These are phyloP conservation scores for Pleurotus djamor DNA, from an alignment of 768 basidiomycete genomes.

Conservation along the genomic window DNA sequence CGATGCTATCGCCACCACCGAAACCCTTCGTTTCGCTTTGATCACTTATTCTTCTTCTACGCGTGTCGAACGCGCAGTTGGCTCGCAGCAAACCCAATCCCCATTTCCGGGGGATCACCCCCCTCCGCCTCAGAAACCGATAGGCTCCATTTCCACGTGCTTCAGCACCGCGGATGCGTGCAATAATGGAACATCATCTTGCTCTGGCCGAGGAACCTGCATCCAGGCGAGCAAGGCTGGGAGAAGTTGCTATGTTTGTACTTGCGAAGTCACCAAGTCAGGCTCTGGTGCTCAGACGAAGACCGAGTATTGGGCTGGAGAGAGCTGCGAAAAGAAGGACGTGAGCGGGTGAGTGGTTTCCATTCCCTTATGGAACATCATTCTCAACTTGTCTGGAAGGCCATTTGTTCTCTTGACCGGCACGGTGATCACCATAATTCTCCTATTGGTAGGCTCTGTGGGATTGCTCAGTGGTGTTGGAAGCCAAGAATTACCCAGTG, in stretches of 20 bases:
- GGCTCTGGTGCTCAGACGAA: conserved; percentile 49
- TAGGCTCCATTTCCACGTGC: conserved; percentile 62
- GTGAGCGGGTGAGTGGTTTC: conserved; percentile 65
- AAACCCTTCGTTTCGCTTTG: conserved; percentile 46
- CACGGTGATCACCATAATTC: conserved; percentile 59
- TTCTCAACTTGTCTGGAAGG: conserved; percentile 30
- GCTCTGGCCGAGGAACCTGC: conserved; percentile 73
- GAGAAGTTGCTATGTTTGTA: conserved; percentile 51
- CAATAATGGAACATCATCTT: conserved; percentile 57
- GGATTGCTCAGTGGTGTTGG: conserved; percentile 65
- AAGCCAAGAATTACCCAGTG: conserved; percentile 66
- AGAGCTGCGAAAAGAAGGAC: conserved; percentile 75
- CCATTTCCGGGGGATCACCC: conserved; percentile 42
- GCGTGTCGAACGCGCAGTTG: conserved; percentile 31
- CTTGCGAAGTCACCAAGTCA: conserved; percentile 46
- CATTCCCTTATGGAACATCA: conserved; percentile 3
- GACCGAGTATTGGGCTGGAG: conserved; percentile 71
- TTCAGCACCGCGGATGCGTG: conserved; percentile 54
- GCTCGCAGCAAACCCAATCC: conserved; percentile 40
- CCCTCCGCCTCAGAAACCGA: conserved; percentile 48
- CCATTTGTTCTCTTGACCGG: conserved; percentile 76
- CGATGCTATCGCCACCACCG: conserved; percentile 30
- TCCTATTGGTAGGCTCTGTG: conserved; percentile 67
- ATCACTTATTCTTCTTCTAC: conserved; percentile 38
- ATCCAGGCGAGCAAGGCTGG: conserved; percentile 58